Evolutionary conservation across 441 rosid species (phyloP).

Genomic region (Aquilaria agallochum): DNA sequence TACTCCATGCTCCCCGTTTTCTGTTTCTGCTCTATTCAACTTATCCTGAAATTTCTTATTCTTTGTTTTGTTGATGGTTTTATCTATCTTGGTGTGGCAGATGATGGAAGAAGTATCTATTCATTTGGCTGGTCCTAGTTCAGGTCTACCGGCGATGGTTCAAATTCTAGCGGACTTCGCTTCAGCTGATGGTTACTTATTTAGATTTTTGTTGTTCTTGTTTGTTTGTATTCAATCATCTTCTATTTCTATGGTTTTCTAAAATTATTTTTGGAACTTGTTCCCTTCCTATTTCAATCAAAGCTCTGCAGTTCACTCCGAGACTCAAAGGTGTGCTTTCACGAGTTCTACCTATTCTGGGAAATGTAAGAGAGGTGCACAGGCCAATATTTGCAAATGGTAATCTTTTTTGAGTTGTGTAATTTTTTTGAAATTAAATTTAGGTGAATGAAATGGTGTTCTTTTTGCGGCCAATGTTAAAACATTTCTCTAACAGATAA

Average conservation of each 20-base stretch:
- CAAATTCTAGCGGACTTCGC: constrained; percentile 98
- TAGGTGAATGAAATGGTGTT: neutral
- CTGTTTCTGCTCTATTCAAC: neutral
- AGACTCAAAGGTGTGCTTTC: constrained; percentile 87
- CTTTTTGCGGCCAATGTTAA: no score
- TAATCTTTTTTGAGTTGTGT: constrained; percentile 19
- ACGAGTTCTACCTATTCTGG: constrained; percentile 86
- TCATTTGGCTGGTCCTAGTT: constrained; percentile 69
- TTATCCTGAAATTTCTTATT: constrained; percentile 11
- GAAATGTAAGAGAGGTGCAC: constrained; percentile 84
- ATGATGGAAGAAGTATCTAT: constrained; percentile 97
- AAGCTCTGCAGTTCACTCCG: constrained; percentile 96
- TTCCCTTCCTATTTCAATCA: constrained; percentile 32
- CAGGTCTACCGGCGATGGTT: constrained; percentile 91
- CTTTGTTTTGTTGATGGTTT: constrained; percentile 11
- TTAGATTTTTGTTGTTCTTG: constrained; percentile 22
- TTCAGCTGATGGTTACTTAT: constrained; percentile 82
- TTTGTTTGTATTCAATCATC: constrained; percentile 10
- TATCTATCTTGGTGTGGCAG: constrained; percentile 39
- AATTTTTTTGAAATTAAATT: constrained; percentile 5
- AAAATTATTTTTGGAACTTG: constrained; percentile 12
- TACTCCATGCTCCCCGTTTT: neutral
- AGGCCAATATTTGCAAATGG: constrained; percentile 97
- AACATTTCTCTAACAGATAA: no score
- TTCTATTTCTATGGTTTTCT: constrained; percentile 28